phyloP scores from a whole-genome alignment of 805 yeast species.

The Sporopachydermia quercuum region DNA sequence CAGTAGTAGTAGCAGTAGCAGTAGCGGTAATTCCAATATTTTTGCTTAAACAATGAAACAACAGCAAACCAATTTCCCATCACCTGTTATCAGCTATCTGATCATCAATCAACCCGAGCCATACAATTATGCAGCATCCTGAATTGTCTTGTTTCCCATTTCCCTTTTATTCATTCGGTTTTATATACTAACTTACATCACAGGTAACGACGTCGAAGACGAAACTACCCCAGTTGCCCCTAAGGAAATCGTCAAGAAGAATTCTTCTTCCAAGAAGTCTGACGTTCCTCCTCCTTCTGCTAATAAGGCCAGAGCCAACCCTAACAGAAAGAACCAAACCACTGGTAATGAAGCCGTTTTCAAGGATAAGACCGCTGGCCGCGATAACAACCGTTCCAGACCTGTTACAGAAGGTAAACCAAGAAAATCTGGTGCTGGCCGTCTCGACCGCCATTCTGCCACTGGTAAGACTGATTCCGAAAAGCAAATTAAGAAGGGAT shows the following conservation, averaged over 20 bases:
- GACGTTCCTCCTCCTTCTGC: conserved; percentile 74
- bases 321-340: conserved; percentile 30
- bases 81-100: no score
- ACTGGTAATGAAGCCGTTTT: conserved; percentile 85
- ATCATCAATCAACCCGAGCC: no score
- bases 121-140: no score
- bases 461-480: conserved; percentile 71
- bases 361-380: conserved; percentile 61
- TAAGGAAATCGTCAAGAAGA: conserved; percentile 68
- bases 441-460: conserved; percentile 71
- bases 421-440: neutral
- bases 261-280: conserved; percentile 74
- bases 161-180: no score
- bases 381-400: conserved; percentile 34
- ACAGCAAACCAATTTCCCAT: no score
- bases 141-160: no score
- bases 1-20: no score
- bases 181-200: no score
- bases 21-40: no score
- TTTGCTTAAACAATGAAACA: no score
- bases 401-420: conserved; percentile 10
- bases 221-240: conserved; percentile 38
- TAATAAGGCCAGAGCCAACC: conserved; percentile 58
- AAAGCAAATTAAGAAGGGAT: conserved; percentile 72
- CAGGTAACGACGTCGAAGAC: conserved; percentile 70